Conservation (phyloP, 2,329 filamentous ascomycete species). For the Cephalotrichum gorgonifer region DNA sequence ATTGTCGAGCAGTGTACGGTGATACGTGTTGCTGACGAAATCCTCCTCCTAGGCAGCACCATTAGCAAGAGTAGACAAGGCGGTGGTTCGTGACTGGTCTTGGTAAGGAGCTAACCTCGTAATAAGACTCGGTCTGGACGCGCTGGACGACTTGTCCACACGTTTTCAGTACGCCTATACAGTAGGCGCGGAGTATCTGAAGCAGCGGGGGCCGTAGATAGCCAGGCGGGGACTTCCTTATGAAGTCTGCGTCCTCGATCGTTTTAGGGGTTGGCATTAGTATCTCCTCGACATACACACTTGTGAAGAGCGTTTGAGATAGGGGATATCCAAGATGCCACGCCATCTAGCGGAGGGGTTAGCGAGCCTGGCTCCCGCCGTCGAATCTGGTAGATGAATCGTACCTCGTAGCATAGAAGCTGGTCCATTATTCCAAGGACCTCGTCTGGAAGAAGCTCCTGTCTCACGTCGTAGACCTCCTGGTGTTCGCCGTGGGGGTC, state of each 20-base stretch:
- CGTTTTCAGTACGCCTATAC: constrained; percentile 71
- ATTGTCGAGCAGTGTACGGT: constrained; percentile 61
- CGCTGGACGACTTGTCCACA: constrained; percentile 70
- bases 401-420: constrained; percentile 75
- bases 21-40: constrained; percentile 87
- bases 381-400: constrained; percentile 8
- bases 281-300: constrained; percentile 77
- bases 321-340: constrained; percentile 96
- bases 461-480: constrained; percentile 66
- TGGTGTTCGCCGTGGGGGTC: constrained; percentile 71
- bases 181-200: constrained; percentile 71
- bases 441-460: constrained; percentile 61
- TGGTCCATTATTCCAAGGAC: constrained; percentile 92
- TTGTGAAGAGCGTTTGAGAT: constrained; percentile 90
- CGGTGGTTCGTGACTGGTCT: neutral
- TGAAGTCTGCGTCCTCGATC: constrained; percentile 57
- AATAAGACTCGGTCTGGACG: constrained; percentile 77
- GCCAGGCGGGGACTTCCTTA: constrained; percentile 20
- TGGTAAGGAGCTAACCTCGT: constrained; percentile 51
- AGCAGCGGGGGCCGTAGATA: constrained; percentile 36
- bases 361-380: neutral
- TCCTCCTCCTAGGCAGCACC: constrained; percentile 65
- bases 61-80: neutral
- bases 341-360: constrained; percentile 57
- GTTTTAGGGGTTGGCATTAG: constrained; percentile 57